Evolutionary conservation across 2,329 filamentous ascomycete genomes (phyloP).

Genomic region (Beauveria brongniartii): DNA sequence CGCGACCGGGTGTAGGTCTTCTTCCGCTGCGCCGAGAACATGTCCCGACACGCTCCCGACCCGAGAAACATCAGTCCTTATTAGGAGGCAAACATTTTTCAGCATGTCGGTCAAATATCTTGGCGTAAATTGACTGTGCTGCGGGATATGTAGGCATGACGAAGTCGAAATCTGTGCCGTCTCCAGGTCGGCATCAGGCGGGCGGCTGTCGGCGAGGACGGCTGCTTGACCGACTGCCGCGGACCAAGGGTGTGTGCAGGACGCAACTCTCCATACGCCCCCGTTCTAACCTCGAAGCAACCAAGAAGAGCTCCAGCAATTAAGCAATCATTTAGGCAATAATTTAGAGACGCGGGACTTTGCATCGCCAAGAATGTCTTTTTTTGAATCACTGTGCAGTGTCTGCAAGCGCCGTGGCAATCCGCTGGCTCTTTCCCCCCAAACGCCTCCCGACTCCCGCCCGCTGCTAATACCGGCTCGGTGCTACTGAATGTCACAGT

Average conservation of each 20-base stretch:
- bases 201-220: not conserved
- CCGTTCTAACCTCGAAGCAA: not conserved
- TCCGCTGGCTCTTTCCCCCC: constrained; percentile 3
- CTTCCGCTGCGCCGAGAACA: no score
- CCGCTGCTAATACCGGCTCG: constrained; percentile 3
- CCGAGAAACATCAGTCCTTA: no score
- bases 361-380: not conserved
- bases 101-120: no score
- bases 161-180: not conserved
- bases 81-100: no score
- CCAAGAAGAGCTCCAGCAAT: not conserved
- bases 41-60: no score
- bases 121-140: no score
- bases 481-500: not conserved
- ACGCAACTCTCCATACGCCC: not conserved
- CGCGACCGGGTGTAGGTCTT: no score
- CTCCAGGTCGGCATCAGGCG: not conserved
- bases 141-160: no score
- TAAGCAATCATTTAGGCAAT: not conserved
- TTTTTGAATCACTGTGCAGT: not conserved
- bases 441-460: not conserved
- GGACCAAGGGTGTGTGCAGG: no score
- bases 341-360: not conserved
- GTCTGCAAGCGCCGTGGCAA: not conserved
- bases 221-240: not conserved